Base-by-base conservation (phyloP, 495 filamentous ascomycete species). In the Oidiodendron maius region DNA sequence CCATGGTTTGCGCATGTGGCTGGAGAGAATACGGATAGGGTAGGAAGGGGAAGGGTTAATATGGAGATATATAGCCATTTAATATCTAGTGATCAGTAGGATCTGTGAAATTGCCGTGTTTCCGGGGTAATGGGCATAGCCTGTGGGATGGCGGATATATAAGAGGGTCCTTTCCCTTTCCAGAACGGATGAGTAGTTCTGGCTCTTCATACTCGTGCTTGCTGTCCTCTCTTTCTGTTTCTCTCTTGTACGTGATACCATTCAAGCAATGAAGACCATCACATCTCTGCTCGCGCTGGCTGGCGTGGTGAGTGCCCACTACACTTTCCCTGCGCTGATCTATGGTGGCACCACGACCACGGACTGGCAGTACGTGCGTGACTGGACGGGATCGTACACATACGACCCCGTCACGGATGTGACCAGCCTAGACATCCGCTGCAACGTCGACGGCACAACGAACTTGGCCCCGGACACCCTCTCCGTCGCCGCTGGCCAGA, bases 401-500 rank as follows among this genome's bases (percentile, higher is more conserved):
- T 70, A 64, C 56, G 54, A 38, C 17, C 69, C 67, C 9, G 63
- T 79, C 22, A 61, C 61, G 60, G 64, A 74, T 50, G 64, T 81
- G 0, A 53, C 72, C 3, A 74, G 70, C 8, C 64, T 58, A 4
- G 74, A 81, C 40, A 66, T 83, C 40, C 65, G 77, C 0, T 83
- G 78, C 67, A 83, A 83, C 40, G 75, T 72, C 21, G 61, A 64
- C 15, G 72, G 72, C 10, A 55, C 60, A 18, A 73, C 68, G 0
- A 56, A 69, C 4, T 65, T 67, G 9, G 55, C 68, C n/a, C 53
- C 63, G 4, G 57, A 59, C 34, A 58, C 67, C n/a, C 51, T 55
- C 13, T 61, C 57, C 12, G 55, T 78, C 21, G 70, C 71, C 47
- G 72, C 78, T 2, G 78, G 78, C 0, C 70, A 74, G 16, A 60